Conservation (phyloP, 495 filamentous ascomycete genomes). For the Podospora didyma region DNA sequence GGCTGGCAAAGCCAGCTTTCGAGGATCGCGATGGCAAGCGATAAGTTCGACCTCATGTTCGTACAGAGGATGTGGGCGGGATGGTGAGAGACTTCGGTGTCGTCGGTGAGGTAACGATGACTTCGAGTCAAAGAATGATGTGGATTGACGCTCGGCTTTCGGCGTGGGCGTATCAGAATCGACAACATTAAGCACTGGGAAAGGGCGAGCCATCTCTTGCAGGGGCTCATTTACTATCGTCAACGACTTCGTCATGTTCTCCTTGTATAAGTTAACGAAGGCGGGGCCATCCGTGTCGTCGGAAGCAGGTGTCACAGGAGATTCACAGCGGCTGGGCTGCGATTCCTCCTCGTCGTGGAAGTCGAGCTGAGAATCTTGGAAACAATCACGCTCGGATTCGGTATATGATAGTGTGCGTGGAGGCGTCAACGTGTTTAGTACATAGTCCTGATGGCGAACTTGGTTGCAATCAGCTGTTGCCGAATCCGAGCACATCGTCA, state of each 20-base stretch:
- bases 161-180: slow-evolving; percentile 40
- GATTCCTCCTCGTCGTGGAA: slow-evolving; percentile 28
- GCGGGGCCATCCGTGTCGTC: slow-evolving; percentile 26
- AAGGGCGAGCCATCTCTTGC: slow-evolving; percentile 1
- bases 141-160: slow-evolving; percentile 25
- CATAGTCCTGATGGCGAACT: slow-evolving; percentile 18
- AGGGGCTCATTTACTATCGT: too few relatives aligned
- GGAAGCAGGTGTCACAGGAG: slow-evolving; percentile 32
- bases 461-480: slow-evolving; percentile 25
- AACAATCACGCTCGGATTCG: slow-evolving; percentile 38
- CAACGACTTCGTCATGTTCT: neutral
- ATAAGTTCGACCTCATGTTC: slow-evolving; percentile 7
- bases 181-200: slow-evolving; percentile 7
- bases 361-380: slow-evolving; percentile 9
- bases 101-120: slow-evolving; percentile 22
- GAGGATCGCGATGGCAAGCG: slow-evolving; percentile 19
- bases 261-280: slow-evolving; percentile 17
- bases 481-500: slow-evolving; percentile 45
- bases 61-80: slow-evolving; percentile 24
- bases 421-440: slow-evolving; percentile 29
- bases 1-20: slow-evolving; percentile 12
- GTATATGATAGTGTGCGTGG: slow-evolving; percentile 42
- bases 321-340: slow-evolving; percentile 28
- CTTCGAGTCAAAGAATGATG: slow-evolving; percentile 28
- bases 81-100: slow-evolving; percentile 28